A percentile compares a stretch with the other conserved stretches of the same genome.
Conservation (phyloP, 768 basidiomycete genomes). For the Lentinula lateritia region DNA sequence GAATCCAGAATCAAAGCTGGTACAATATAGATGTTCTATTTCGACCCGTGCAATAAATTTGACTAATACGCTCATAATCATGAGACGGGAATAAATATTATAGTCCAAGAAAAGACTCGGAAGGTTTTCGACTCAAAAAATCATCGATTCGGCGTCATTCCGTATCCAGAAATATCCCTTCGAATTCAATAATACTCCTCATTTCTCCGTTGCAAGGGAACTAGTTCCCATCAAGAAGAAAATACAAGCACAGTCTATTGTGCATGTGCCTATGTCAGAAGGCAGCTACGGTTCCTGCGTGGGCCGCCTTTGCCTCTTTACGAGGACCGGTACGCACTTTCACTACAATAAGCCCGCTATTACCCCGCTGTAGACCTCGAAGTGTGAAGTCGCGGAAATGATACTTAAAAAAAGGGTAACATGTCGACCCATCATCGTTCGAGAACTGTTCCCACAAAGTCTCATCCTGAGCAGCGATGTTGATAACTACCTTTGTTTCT, state of each 20-base stretch:
- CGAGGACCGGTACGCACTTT: background rate
- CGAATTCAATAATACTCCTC: background rate
- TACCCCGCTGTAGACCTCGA: background rate
- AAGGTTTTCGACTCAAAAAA: background rate
- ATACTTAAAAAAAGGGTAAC: background rate
- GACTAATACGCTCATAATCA: background rate
- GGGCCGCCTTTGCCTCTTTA: background rate
- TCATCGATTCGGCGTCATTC: background rate
- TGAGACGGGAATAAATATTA: background rate
- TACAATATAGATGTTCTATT: background rate
- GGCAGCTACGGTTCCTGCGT: background rate
- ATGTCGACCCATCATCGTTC: background rate
- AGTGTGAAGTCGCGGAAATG: background rate
- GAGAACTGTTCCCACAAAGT: background rate
- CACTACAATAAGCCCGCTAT: background rate
- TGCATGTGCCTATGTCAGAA: background rate
- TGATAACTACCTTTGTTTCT: background rate
- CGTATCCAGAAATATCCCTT: background rate
- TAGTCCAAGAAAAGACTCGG: background rate
- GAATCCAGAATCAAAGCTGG: background rate
- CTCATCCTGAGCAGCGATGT: background rate
- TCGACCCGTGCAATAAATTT: background rate
- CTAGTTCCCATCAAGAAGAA: background rate
- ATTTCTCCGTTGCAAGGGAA: background rate
- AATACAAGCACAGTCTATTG: background rate